These are phyloP conservation scores for Zoysia matrella DNA, from an alignment of 202 grass and related monocot genomes.

Conservation along the genomic window DNA sequence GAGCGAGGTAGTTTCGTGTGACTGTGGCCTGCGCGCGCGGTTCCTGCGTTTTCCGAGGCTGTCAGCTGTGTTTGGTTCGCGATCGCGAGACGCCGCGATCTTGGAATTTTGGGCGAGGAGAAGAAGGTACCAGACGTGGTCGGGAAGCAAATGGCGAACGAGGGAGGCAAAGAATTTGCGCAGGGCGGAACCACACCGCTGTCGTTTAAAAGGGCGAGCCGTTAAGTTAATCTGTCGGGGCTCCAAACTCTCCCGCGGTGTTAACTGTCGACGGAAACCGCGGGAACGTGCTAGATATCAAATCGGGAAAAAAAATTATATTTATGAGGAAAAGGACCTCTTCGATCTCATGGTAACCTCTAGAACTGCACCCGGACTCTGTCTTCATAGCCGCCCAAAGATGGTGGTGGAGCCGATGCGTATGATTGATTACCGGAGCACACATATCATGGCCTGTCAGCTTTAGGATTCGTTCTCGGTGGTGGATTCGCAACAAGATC, in stretches of 20 bases:
- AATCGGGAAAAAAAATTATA: neutral
- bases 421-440: neutral
- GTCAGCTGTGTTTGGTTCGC: too few species aligned
- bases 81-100: neutral
- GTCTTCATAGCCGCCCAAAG: neutral
- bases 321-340: slow-evolving; percentile 17
- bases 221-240: neutral
- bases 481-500: neutral
- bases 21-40: neutral
- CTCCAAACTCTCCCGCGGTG: neutral
- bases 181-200: neutral
- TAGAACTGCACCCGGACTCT: neutral
- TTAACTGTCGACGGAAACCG: slow-evolving; percentile 49
- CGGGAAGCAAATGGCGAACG: slow-evolving; percentile 46
- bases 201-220: neutral
- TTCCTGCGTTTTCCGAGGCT: neutral
- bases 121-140: slow-evolving; percentile 54
- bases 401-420: slow-evolving; percentile 28
- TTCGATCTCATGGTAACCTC: neutral
- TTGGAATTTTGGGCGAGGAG: slow-evolving; percentile 44
- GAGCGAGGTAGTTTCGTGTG: neutral
- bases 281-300: slow-evolving; percentile 38
- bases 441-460: slow-evolving; percentile 12
- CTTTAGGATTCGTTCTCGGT: neutral
- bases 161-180: slow-evolving; percentile 48